Percentiles rank a stretch among this genome's conserved stretches.
These are phyloP conservation scores for Sphenostylis stenocarpa DNA, from an alignment of 306 rosid species.

Conservation along the genomic window DNA sequence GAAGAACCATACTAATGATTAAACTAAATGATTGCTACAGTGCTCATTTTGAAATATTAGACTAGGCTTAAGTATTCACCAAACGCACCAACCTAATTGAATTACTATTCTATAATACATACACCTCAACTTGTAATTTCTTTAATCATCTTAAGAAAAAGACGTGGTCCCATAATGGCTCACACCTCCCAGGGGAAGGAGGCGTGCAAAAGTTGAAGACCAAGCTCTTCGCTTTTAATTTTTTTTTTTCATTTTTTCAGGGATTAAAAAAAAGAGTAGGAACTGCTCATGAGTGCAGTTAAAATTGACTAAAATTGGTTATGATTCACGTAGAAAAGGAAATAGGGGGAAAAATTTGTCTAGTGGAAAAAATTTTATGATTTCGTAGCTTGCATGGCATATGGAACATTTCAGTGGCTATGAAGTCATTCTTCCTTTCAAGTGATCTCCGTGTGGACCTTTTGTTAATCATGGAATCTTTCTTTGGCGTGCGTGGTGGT, in stretches of 20 bases:
- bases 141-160: not conserved
- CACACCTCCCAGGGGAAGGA: not conserved
- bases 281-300: constrained; percentile 18
- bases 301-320: constrained; percentile 21
- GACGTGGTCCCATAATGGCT: constrained; percentile 23
- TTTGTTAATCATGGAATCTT: constrained; percentile 13
- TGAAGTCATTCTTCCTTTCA: constrained; percentile 36
- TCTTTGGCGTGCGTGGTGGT: not conserved
- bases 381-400: constrained; percentile 26
- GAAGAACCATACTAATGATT: not conserved
- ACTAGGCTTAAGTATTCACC: constrained; percentile 7
- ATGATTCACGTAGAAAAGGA: constrained; percentile 9
- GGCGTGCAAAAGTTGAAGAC: constrained; percentile 18
- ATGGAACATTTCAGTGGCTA: constrained; percentile 33
- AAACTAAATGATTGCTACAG: not conserved
- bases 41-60: not conserved
- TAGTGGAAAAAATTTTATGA: not conserved
- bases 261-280: not conserved
- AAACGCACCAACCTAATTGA: constrained; percentile 22
- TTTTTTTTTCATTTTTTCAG: not conserved
- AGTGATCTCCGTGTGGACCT: constrained; percentile 19
- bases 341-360: constrained; percentile 23
- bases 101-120: constrained; percentile 2
- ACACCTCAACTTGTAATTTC: constrained; percentile 30
- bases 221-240: not conserved